Conservation (phyloP, 805 yeast species). For the Lipomyces spencermartinsiae region DNA sequence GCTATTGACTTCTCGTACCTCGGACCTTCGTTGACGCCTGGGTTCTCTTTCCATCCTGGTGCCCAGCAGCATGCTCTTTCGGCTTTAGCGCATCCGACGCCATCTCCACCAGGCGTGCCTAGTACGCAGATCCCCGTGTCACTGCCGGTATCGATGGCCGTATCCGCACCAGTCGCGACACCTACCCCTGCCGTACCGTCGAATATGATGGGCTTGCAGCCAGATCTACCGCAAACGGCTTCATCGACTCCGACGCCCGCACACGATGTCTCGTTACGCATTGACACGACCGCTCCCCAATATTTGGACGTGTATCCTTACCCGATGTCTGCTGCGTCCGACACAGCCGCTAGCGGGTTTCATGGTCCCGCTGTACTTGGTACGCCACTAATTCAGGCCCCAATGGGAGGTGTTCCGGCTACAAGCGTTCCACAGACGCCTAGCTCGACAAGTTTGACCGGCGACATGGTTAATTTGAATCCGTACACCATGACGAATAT, state of each 20-base stretch:
- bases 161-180: neutral
- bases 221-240: neutral
- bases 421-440: neutral
- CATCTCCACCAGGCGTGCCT: constrained; percentile 3
- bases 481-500: constrained; percentile 5
- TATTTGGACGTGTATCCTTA: constrained; percentile 8
- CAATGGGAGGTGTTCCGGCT: neutral
- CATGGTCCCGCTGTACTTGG: constrained; percentile 12
- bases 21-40: constrained; percentile 7
- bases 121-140: neutral
- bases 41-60: constrained; percentile 1
- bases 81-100: constrained; percentile 6
- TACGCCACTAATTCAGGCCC: constrained; percentile 13
- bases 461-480: constrained; percentile 18
- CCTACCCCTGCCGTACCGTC: neutral
- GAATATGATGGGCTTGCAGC: neutral
- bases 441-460: constrained; percentile 1
- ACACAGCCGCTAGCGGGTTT: neutral
- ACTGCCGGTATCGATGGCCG: neutral
- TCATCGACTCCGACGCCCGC: neutral
- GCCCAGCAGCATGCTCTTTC: neutral
- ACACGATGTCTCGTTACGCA: neutral
- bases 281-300: constrained; percentile 5
- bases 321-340: constrained; percentile 5
- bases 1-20: constrained; percentile 31